Evolutionary conservation across 176 grass and related monocot species (phyloP).

Genomic region (Oryza glaberrima): DNA sequence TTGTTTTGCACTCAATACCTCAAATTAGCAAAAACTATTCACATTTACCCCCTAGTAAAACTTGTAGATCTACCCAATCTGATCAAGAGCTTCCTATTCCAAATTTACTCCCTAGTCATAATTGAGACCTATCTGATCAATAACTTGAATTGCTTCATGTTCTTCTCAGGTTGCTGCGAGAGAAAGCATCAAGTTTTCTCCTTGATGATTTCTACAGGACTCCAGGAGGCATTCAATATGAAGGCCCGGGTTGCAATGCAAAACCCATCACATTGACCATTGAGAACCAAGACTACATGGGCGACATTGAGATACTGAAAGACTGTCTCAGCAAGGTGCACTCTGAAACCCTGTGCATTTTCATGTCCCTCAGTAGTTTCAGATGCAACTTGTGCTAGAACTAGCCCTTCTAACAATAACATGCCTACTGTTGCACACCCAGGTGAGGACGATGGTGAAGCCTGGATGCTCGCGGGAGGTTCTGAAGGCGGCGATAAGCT

Average conservation of each 20-base stretch:
- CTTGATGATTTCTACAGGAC: constrained; percentile 68
- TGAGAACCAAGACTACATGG: constrained; percentile 82
- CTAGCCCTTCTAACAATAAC: constrained; percentile 11
- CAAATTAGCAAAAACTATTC: background rate
- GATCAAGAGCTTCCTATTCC: background rate
- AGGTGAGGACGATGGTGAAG: constrained; percentile 66
- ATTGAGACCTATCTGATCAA: background rate
- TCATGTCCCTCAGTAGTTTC: background rate
- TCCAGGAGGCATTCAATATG: constrained; percentile 64
- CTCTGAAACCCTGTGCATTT: constrained; percentile 13
- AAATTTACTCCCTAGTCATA: background rate
- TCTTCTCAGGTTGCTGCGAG: constrained; percentile 53
- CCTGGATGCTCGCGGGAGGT: constrained; percentile 62
- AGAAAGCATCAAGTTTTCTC: constrained; percentile 67
- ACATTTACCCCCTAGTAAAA: background rate
- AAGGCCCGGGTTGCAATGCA: constrained; percentile 58
- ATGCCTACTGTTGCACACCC: constrained; percentile 18
- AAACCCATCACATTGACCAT: constrained; percentile 60
- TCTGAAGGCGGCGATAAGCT: constrained; percentile 57
- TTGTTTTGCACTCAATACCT: background rate
- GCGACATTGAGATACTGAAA: constrained; percentile 63
- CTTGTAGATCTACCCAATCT: background rate
- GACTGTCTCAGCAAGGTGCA: constrained; percentile 60
- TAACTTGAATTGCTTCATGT: background rate
- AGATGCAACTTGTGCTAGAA: background rate